These are phyloP conservation scores for Naganishia albida DNA, from an alignment of 1,284 basidiomycete species.

Conservation along the genomic window DNA sequence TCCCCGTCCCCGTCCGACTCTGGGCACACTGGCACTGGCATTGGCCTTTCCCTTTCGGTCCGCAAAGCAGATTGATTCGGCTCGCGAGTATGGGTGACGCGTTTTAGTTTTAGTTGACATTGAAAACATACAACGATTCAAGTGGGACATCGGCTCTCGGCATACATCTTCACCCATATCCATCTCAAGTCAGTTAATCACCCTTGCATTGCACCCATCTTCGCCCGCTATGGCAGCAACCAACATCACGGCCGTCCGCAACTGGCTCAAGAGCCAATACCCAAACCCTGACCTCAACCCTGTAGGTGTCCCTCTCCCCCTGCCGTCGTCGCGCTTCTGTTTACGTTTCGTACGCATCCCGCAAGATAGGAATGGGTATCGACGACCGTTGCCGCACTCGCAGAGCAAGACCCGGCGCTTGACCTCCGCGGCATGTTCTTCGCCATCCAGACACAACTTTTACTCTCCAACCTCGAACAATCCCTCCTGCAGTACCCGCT, in stretches of 20 bases:
- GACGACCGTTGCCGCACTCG: conserved; percentile 14
- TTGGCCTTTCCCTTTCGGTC: too few species aligned
- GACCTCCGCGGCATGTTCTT: conserved; percentile 30
- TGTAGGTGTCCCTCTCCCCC: conserved; percentile 38
- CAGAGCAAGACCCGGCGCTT: conserved; percentile 12
- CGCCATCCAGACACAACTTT: conserved; percentile 31
- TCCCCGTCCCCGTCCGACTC: conserved; percentile 17
- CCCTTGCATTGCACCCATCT: not conserved
- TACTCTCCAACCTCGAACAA: conserved; percentile 32
- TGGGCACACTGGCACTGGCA: too few species aligned
- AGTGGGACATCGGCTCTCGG: too few species aligned
- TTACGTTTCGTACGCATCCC: not conserved
- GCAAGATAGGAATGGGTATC: conserved; percentile 26
- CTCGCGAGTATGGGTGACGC: conserved; percentile 2
- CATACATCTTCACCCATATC: not conserved
- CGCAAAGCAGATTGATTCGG: not conserved
- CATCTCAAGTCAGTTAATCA: not conserved
- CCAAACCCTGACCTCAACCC: conserved; percentile 43
- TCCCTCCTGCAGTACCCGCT: conserved; percentile 41
- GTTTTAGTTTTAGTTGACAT: not conserved
- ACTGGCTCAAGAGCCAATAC: conserved; percentile 40
- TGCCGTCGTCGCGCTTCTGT: not conserved
- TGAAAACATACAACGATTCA: not conserved
- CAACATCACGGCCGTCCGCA: conserved; percentile 27
- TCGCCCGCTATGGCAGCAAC: conserved; percentile 3